These are phyloP conservation scores for Pythium coloratum DNA, from an alignment of 352 stramenopile genomes.

Conservation along the genomic window DNA sequence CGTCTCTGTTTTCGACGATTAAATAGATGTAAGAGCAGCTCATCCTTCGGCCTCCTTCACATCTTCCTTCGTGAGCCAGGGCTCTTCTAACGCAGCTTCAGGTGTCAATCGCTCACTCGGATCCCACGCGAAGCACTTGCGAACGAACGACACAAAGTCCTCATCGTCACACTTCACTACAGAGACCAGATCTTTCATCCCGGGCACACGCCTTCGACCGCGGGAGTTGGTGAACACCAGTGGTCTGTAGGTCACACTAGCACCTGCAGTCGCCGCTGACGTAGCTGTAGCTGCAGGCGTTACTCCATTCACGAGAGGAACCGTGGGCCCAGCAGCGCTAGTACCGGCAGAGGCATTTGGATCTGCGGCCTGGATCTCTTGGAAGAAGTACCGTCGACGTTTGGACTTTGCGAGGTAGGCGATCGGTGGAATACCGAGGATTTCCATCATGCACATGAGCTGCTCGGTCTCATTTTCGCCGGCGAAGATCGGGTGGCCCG, in stretches of 20 bases:
- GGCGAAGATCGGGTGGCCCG: constrained; percentile 82
- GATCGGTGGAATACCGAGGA: constrained; percentile 51
- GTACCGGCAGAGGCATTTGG: neutral
- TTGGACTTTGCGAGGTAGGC: constrained; percentile 55
- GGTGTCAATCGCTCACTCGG: constrained; percentile 57
- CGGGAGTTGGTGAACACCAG: constrained; percentile 66
- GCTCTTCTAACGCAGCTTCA: constrained; percentile 52
- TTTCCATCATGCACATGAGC: constrained; percentile 86
- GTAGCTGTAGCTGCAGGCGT: neutral
- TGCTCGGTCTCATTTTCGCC: constrained; percentile 85
- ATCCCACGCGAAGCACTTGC: constrained; percentile 71
- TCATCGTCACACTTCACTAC: constrained; percentile 47
- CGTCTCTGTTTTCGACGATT: constrained; percentile 1
- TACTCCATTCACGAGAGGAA: neutral
- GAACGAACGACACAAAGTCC: constrained; percentile 61
- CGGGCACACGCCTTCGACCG: constrained; percentile 45
- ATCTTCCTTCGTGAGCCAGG: constrained; percentile 35
- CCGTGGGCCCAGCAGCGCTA: neutral
- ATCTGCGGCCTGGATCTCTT: constrained; percentile 19
- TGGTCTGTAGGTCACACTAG: constrained; percentile 30
- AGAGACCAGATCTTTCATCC: constrained; percentile 36
- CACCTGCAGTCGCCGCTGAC: neutral
- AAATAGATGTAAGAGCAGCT: constrained; percentile 3
- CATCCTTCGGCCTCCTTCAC: neutral
- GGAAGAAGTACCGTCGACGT: constrained; percentile 67